phyloP scores from a whole-genome alignment of 2,329 filamentous ascomycete genomes.

The Exutisphaerella laricina region DNA sequence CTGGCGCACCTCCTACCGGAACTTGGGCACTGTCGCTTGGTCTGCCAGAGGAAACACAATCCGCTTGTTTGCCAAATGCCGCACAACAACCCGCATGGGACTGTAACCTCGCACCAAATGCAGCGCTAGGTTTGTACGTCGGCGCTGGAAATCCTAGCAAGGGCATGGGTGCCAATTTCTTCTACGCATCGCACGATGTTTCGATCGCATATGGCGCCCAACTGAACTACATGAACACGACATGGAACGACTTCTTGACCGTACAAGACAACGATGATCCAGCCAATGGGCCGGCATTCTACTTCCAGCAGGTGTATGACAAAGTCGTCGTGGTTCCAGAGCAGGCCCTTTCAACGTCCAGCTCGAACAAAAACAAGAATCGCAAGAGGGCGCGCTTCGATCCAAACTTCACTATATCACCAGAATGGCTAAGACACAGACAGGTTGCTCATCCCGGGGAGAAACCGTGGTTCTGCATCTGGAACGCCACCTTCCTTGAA shows the following conservation, averaged over 20 bases:
- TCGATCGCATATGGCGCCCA: slow-evolving; percentile 56
- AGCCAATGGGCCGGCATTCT: slow-evolving; percentile 56
- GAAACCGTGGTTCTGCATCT: slow-evolving; percentile 64
- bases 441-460: slow-evolving; percentile 49
- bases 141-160: slow-evolving; percentile 15
- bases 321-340: slow-evolving; percentile 55
- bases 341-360: slow-evolving; percentile 24
- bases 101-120: slow-evolving; percentile 47
- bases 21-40: slow-evolving; percentile 51
- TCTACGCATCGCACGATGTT: slow-evolving; percentile 26
- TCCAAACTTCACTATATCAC: slow-evolving; percentile 14
- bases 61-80: slow-evolving; percentile 53
- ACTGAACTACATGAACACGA: slow-evolving; percentile 41
- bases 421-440: slow-evolving; percentile 32
- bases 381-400: slow-evolving; percentile 21
- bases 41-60: slow-evolving; percentile 46
- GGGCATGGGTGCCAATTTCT: slow-evolving; percentile 27
- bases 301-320: slow-evolving; percentile 58
- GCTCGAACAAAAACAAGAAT: slow-evolving; percentile 23
- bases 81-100: slow-evolving; percentile 57
- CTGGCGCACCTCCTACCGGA: slow-evolving; percentile 52
- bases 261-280: slow-evolving; percentile 54
- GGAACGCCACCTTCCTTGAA: slow-evolving; percentile 62
- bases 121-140: slow-evolving; percentile 28
- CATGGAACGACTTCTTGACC: slow-evolving; percentile 43